Evolutionary conservation across 768 basidiomycete species (phyloP).

Genomic region (Termitomyces sp.): DNA sequence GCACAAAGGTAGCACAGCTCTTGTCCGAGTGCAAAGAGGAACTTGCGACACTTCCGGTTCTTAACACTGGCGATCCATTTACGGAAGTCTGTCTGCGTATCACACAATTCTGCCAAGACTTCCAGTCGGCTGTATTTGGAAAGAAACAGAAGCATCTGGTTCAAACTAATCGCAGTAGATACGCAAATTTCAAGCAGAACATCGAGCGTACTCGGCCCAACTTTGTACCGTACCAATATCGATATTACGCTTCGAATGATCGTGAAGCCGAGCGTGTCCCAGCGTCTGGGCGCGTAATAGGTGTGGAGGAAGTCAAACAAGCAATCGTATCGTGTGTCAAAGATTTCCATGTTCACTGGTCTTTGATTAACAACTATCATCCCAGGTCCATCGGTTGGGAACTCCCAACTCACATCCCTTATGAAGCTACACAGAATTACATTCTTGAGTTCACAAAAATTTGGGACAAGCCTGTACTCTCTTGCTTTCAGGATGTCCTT

Average conservation of each 20-base stretch:
- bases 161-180: slow-evolving; percentile 26
- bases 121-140: slow-evolving; percentile 27
- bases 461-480: slow-evolving; percentile 22
- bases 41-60: slow-evolving; percentile 34
- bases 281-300: slow-evolving; percentile 4
- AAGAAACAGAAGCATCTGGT: slow-evolving; percentile 27
- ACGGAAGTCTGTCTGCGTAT: slow-evolving; percentile 40
- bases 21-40: slow-evolving; percentile 28
- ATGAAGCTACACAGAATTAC: slow-evolving; percentile 24
- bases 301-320: slow-evolving; percentile 18
- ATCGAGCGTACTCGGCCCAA: slow-evolving; percentile 35
- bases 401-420: slow-evolving; percentile 28
- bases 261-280: not conserved
- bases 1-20: slow-evolving; percentile 29
- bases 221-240: slow-evolving; percentile 22
- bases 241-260: too few species aligned
- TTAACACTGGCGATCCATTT: slow-evolving; percentile 30
- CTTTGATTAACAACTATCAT: not conserved
- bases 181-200: slow-evolving; percentile 23
- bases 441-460: slow-evolving; percentile 19
- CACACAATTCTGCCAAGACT: slow-evolving; percentile 36
- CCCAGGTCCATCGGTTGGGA: slow-evolving; percentile 32
- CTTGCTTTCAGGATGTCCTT: slow-evolving; percentile 25
- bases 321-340: slow-evolving; percentile 22
- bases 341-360: not conserved